Evolutionary conservation across 2,329 filamentous ascomycete species (phyloP), one percentile per base, ranked within the genome.

Genomic region (Ophiobolus disseminans): DNA sequence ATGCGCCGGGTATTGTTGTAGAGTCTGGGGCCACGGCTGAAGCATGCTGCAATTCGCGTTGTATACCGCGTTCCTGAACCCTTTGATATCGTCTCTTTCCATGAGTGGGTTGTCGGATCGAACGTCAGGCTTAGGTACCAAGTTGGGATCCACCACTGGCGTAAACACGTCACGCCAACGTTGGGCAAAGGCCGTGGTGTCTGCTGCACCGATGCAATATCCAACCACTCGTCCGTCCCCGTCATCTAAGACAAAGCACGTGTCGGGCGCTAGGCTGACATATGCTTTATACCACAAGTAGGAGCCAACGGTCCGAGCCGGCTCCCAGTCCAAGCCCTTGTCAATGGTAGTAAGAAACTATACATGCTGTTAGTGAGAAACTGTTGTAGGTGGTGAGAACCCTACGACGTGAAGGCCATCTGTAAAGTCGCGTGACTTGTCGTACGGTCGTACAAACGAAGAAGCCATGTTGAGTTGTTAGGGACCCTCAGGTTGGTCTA

Each of bases 241-340:
- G 42, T 66, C 58, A 38, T 74, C 72, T 13, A 75, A 60, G 1
- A 74, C 65, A 47, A 72, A 68, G 46, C 70, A 73, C 16, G 66
- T 69, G 13, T 46, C 31, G 2, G 68, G 66, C 0, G 59, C 55
- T 4, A 72, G 57, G 40, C 45, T 30, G 37, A 70, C 48, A 50
- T 74, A 75, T 8, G 66, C 53, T 25, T 56, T 63, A 55, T 69
- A 73, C 65, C 65, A 71, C 9, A 70, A 51, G 41, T 68, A 58
- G 4, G 65, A 65, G 32, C 65, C 65, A 23, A 70, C 63, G 2
- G 63, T 71, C 17, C 58, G 57, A 5, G 65, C 56, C 19, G 65
- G 68, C 32, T 69, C 65, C 25, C 48, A 60, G 41, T 61, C 43
- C 23, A 70, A 42, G 16, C 40, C 38, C 5, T 42, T 26, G 22